Conservation (phyloP, 2,329 filamentous ascomycete species). For the Aspergillus uvarum region DNA sequence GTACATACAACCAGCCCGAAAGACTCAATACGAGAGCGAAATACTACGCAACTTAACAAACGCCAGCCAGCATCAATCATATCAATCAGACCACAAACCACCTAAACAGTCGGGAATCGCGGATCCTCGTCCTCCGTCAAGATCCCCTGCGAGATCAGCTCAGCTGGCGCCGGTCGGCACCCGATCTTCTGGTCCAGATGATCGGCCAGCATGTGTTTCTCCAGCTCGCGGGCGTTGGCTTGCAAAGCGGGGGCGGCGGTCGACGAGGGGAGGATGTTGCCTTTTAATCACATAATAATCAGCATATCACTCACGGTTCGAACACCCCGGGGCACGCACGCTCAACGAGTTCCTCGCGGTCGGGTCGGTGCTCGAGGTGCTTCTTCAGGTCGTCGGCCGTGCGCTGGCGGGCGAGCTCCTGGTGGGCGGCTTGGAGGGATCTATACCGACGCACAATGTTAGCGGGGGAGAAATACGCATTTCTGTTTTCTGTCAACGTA, state of each 20-base stretch:
- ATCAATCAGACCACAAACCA: neutral
- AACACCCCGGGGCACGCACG: constrained; percentile 47
- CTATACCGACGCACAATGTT: constrained; percentile 35
- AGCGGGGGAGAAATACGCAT: too few species aligned
- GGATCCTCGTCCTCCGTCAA: constrained; percentile 63
- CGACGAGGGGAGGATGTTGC: constrained; percentile 64
- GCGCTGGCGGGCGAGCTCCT: constrained; percentile 65
- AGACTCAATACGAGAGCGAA: too few species aligned
- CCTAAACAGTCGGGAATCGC: constrained; percentile 20
- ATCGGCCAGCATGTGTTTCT: constrained; percentile 84
- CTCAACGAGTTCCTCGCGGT: constrained; percentile 75
- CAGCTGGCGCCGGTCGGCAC: constrained; percentile 71
- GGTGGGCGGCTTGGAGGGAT: constrained; percentile 61
- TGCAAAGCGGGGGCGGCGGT: constrained; percentile 75
- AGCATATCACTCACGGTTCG: too few species aligned
- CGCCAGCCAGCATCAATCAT: too few species aligned
- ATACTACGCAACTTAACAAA: too few species aligned
- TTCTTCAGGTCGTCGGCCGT: constrained; percentile 65
- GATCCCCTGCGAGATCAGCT: constrained; percentile 76
- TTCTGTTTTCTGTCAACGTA: too few species aligned
- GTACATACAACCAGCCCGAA: too few species aligned
- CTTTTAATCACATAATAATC: neutral
- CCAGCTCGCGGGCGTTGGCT: constrained; percentile 78
- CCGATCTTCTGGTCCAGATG: constrained; percentile 83
- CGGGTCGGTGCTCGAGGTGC: constrained; percentile 61